Evolutionary conservation across 2,329 filamentous ascomycete genomes (phyloP).

Genomic region (Beauveria sp.): DNA sequence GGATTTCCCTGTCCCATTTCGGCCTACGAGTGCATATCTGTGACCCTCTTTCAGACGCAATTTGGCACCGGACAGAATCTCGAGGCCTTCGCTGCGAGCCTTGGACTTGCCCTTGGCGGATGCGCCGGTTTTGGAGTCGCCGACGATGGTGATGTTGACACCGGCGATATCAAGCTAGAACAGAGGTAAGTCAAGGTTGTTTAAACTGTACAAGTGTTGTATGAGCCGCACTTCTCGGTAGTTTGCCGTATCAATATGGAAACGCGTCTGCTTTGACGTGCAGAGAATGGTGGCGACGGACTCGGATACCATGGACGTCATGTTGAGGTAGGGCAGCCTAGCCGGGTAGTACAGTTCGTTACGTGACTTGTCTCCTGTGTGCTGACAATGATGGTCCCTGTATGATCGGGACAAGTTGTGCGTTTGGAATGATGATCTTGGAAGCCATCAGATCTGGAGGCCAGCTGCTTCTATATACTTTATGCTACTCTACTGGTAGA

Average conservation of each 20-base stretch:
- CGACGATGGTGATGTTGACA: constrained; percentile 57
- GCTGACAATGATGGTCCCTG: background rate
- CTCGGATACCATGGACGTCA: constrained; percentile 43
- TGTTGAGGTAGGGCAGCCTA: constrained; percentile 17
- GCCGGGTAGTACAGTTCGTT: background rate
- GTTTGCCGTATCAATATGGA: constrained; percentile 50
- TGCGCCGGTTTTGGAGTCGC: constrained; percentile 13
- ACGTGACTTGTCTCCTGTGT: background rate
- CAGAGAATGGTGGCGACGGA: constrained; percentile 49
- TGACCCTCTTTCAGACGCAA: constrained; percentile 65
- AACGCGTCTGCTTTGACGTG: constrained; percentile 60
- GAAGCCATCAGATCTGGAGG: background rate
- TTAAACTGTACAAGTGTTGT: background rate
- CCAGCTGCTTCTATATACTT: background rate
- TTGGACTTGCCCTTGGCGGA: constrained; percentile 42
- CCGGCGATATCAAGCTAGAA: constrained; percentile 64
- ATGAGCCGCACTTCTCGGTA: constrained; percentile 44
- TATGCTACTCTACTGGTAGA: background rate
- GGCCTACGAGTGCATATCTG: constrained; percentile 70
- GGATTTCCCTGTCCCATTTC: constrained; percentile 79
- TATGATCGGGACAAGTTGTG: background rate
- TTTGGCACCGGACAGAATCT: constrained; percentile 63
- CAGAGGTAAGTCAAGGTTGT: background rate
- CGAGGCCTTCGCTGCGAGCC: constrained; percentile 43
- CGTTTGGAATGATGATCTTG: background rate